Evolutionary conservation across 345 rosid species (phyloP).

Genomic region (Acer yangbiense): DNA sequence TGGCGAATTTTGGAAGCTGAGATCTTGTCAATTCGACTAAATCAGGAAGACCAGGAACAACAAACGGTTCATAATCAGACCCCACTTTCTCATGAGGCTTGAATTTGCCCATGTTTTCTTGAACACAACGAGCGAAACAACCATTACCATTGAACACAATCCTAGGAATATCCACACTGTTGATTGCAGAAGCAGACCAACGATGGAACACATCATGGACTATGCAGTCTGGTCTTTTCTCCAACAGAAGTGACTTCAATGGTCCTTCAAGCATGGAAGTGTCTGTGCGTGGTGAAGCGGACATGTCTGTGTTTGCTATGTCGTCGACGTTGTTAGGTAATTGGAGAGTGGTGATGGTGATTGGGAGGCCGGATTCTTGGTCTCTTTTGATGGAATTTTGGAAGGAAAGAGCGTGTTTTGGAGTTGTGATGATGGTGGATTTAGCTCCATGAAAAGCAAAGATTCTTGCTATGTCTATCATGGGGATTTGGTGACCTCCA

Average conservation of each 20-base stretch:
- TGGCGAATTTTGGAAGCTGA: slow-evolving; percentile 31
- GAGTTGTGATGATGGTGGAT: slow-evolving; percentile 35
- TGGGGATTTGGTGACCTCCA: slow-evolving; percentile 53
- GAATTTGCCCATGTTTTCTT: slow-evolving; percentile 21
- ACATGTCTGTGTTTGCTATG: slow-evolving; percentile 31
- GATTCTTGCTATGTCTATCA: slow-evolving; percentile 50
- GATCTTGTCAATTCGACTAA: slow-evolving; percentile 45
- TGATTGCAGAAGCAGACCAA: slow-evolving; percentile 35
- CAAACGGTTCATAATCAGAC: slow-evolving; percentile 48
- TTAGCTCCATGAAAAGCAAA: slow-evolving; percentile 41
- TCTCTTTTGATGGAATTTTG: slow-evolving; percentile 29
- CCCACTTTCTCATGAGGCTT: slow-evolving; percentile 34
- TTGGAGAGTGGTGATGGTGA: slow-evolving; percentile 28
- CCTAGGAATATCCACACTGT: slow-evolving; percentile 35
- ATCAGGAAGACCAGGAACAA: slow-evolving; percentile 49
- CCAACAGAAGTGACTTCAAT: slow-evolving; percentile 19
- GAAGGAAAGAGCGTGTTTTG: slow-evolving; percentile 33
- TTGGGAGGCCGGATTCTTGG: slow-evolving; percentile 31
- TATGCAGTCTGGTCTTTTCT: slow-evolving; percentile 37
- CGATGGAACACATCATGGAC: slow-evolving; percentile 45
- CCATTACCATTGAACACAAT: slow-evolving; percentile 43
- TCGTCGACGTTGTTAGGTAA: slow-evolving; percentile 26
- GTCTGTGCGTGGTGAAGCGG: slow-evolving; percentile 37
- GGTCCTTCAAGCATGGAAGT: slow-evolving; percentile 44
- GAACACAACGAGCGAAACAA: slow-evolving; percentile 41